phyloP scores from a whole-genome alignment of 2,329 filamentous ascomycete genomes.

The Pyrenophora seminiperda region DNA sequence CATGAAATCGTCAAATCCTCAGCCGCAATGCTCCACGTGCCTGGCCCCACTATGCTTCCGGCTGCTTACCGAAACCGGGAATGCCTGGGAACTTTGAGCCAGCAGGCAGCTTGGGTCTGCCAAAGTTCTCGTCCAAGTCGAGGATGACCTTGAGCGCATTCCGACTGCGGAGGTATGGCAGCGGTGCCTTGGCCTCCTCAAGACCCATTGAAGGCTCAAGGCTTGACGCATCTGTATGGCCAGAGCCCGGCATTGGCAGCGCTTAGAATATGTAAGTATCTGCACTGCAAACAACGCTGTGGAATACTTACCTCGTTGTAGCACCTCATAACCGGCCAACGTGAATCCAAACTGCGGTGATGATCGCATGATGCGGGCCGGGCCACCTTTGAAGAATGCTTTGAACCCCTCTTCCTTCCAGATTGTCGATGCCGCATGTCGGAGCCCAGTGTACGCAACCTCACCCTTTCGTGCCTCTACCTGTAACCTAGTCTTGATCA shows the following conservation, averaged over 20 bases:
- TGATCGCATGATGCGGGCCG: conserved; percentile 90
- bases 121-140: conserved; percentile 93
- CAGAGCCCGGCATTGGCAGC: conserved; percentile 77
- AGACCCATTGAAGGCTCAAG: conserved; percentile 68
- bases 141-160: conserved; percentile 96
- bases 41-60: conserved; percentile 28
- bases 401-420: conserved; percentile 89
- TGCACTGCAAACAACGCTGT: not conserved
- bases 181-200: conserved; percentile 65
- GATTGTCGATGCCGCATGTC: conserved; percentile 83
- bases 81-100: conserved; percentile 44
- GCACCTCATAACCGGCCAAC: conserved; percentile 88
- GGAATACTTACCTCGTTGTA: conserved; percentile 64
- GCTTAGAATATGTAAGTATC: conserved; percentile 34
- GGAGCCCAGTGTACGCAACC: conserved; percentile 80
- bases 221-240: conserved; percentile 53
- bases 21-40: conserved; percentile 18
- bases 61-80: conserved; percentile 44
- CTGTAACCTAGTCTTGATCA: conserved; percentile 98
- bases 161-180: conserved; percentile 73
- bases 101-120: conserved; percentile 66
- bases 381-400: conserved; percentile 98
- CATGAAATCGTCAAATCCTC: conserved; percentile 36
- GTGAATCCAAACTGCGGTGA: conserved; percentile 99
- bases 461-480: conserved; percentile 98